Evolutionary conservation across 116 monocot species (phyloP), one percentile per base, ranked within the genome.

Genomic region (Zostera marina): DNA sequence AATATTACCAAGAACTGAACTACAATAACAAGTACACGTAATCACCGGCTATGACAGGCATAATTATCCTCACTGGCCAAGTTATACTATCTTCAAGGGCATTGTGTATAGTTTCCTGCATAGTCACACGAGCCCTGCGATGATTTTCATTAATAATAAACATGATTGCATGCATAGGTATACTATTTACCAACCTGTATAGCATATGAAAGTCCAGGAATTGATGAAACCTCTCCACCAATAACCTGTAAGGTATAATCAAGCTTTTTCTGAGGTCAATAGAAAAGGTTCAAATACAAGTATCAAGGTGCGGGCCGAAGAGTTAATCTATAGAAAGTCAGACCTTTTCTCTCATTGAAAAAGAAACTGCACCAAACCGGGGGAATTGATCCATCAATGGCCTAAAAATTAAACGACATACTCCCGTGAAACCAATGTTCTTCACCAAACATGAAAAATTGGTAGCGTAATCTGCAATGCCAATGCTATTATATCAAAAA

Each of bases 271-370:
- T 76, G 56, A 56, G 41, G 19, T 46, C 47, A 70, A 42, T n/a
- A 40, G 15, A 62, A 14, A 49, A 4, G 40, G 40, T n/a, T 51
- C n/a, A 22, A 24, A 66, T 53, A 17, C 24, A 42, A 12, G 5
- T 38, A 51, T 25, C 51, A 58, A 38, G 9, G 39, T 1, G n/a
- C 6, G 15, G n/a, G 15, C 0, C 26, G 8, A 42, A 19, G 40
- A 59, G n/a, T 41, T 60, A 60, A 48, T 41, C 8, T 7, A 47
- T 22, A 46, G 25, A 47, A 61, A 51, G 4, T 53, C 9, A 41
- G 60, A 99, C 99, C 91, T 99, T 99, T 48, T 99, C 75, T 83
- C 91, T 91, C 53, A 99, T 69, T 43, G 99, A 99, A 76, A 77
- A 99, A 67, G 72, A 83, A 43, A 99, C 67, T 39, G 99, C 99